Evolutionary conservation across 208 protist genomes (phyloP).

Genomic region (Trypanosomatidae sp.): DNA sequence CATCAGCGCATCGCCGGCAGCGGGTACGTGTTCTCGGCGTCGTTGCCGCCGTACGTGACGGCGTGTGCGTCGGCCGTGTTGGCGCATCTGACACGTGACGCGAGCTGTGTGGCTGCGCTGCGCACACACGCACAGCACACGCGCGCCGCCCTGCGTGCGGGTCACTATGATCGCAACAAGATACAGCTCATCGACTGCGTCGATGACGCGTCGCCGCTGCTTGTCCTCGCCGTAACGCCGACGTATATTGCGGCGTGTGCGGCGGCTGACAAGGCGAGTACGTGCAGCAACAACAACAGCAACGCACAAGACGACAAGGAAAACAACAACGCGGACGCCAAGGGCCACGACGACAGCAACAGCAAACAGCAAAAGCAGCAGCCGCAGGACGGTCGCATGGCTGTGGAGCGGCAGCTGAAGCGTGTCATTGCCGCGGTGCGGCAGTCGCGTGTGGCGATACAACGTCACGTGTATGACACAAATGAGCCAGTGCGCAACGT

Average conservation of each 20-base stretch:
- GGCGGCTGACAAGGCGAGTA: too few species aligned
- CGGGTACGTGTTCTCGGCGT: constrained; percentile 97
- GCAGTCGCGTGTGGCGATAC: constrained; percentile 34
- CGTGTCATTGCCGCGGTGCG: constrained; percentile 33
- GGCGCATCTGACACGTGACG: constrained; percentile 47
- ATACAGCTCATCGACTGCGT: constrained; percentile 38
- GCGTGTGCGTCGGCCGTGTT: constrained; percentile 66
- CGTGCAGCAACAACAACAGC: too few species aligned
- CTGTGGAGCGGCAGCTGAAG: constrained; percentile 46
- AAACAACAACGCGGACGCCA: too few species aligned
- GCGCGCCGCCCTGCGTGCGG: constrained; percentile 23
- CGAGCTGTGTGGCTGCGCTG: constrained; percentile 16
- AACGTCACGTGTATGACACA: constrained; percentile 47
- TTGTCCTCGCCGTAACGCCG: constrained; percentile 31
- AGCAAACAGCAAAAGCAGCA: too few species aligned
- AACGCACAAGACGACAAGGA: too few species aligned
- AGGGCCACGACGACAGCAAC: too few species aligned
- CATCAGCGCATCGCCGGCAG: constrained; percentile 88
- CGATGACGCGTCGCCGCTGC: constrained; percentile 52
- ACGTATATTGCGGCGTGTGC: constrained; percentile 22
- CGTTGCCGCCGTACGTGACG: constrained; percentile 91
- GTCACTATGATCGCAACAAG: constrained; percentile 34
- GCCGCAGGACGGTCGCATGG: background rate
- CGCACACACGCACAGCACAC: constrained; percentile 30
- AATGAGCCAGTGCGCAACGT: constrained; percentile 40